Evolutionary conservation across 768 basidiomycete genomes (phyloP), one percentile per base, ranked within the genome.

Genomic region (Amanita rubescens): DNA sequence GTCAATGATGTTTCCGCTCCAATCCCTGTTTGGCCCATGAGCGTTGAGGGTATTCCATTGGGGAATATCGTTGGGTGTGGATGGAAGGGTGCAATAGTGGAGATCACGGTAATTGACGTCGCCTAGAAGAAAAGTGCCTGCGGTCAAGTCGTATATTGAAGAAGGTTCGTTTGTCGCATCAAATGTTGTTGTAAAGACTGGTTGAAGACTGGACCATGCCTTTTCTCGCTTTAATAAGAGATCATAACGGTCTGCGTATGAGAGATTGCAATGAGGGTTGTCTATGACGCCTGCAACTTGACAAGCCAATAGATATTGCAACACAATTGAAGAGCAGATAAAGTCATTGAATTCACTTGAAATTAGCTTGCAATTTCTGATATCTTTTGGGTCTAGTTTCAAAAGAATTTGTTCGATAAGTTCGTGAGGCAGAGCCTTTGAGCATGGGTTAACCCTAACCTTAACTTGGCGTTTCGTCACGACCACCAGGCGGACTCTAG

Each of bases 131-230:
- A 73, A 77, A 1, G 71, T 59, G 1, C 74, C 73, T 0, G 68
- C 71, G 0, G 68, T 67, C 11, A 77, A 64, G 52, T 77, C 75
- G 47, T 75, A 76, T 24, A 76, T 72, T 6, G 72, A 70, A 3
- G 64, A 69, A 0, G 69, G 60, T 1, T 39, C 38, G 43, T 69
- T 66, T 1, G 54, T 51, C 9, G 73, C 65, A 1, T 60, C 55
- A 12, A 74, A 57, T 0, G 51, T 55, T 30, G 51, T 60, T 3
- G 57, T 57, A 45, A 69, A 73, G 6, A 59, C 56, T 1, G 67
- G 57, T 14, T 55, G 33, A 8, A 68, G 54, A 8, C 56, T 50
- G 2, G 55, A 22, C 74, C 74, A 77, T 0, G 69, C 65, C 1
- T 60, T 54, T 39, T 71, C 67, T 2, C 62, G 57, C 2, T 53